Evolutionary conservation across 2,329 filamentous ascomycete species (phyloP).

Genomic region (Sporothrix euskadiensis): DNA sequence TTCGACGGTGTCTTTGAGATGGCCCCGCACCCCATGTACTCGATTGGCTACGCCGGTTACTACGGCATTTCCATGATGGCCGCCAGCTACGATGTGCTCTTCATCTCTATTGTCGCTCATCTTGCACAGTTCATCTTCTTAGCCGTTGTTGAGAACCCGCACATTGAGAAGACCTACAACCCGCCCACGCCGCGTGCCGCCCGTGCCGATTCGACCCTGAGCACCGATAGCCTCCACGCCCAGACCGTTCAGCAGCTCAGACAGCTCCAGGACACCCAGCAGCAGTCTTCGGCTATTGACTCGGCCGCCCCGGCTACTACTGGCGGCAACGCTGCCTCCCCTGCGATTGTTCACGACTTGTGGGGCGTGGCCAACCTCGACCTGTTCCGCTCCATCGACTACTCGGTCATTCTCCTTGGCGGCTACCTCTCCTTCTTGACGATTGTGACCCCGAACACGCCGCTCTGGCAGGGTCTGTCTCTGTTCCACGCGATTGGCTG

Average conservation of each 20-base stretch:
- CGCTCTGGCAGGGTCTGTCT: constrained; percentile 74
- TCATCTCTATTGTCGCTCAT: constrained; percentile 95
- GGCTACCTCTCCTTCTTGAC: constrained; percentile 74
- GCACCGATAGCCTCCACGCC: constrained; percentile 24
- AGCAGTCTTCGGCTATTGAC: constrained; percentile 14
- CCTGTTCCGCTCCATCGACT: constrained; percentile 82
- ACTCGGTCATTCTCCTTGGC: constrained; percentile 73
- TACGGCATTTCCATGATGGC: constrained; percentile 99
- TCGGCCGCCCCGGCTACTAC: not conserved
- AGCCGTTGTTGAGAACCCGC: constrained; percentile 88
- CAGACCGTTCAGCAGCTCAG: constrained; percentile 20
- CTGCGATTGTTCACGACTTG: constrained; percentile 75
- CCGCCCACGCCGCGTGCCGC: constrained; percentile 72
- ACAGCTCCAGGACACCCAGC: constrained; percentile 12
- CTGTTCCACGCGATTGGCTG: constrained; percentile 76
- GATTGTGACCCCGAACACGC: constrained; percentile 73
- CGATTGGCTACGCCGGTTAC: constrained; percentile 94
- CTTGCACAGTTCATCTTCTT: constrained; percentile 93
- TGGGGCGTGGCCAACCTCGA: constrained; percentile 83
- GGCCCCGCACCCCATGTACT: constrained; percentile 98
- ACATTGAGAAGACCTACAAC: constrained; percentile 98
- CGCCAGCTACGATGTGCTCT: constrained; percentile 94
- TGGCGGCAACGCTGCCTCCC: constrained; percentile 43
- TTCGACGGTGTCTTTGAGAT: constrained; percentile 99
- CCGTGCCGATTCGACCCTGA: constrained; percentile 38